Conservation (phyloP, 2,329 filamentous ascomycete genomes). For the Fusarium continuum region DNA sequence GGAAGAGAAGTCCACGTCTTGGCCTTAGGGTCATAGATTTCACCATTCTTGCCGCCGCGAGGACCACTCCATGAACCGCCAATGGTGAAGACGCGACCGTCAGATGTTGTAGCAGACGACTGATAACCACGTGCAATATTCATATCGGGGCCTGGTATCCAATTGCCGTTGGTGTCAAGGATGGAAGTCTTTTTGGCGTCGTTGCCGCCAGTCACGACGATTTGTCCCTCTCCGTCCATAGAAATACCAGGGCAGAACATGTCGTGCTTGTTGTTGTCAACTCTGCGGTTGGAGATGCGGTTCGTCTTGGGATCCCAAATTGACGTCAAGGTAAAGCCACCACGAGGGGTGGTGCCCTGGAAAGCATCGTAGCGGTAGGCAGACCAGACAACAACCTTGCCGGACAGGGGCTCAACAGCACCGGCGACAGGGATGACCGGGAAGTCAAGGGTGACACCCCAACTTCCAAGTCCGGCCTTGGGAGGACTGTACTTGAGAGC, state of each 20-base stretch:
- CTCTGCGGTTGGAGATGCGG: constrained; percentile 23
- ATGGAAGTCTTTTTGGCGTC: constrained; percentile 59
- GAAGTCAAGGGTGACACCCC: constrained; percentile 35
- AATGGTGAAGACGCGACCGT: constrained; percentile 33
- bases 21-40: constrained; percentile 28
- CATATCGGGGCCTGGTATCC: constrained; percentile 30
- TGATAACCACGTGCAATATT: constrained; percentile 31
- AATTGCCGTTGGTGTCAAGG: constrained; percentile 47
- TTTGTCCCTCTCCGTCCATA: constrained; percentile 57
- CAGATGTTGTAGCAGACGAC: constrained; percentile 27
- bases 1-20: constrained; percentile 22
- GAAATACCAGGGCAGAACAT: constrained; percentile 68
- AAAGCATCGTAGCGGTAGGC: constrained; percentile 33
- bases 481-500: constrained; percentile 27
- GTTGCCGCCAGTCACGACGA: constrained; percentile 65
- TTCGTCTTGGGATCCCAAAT: constrained; percentile 31
- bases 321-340: constrained; percentile 31
- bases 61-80: constrained; percentile 35
- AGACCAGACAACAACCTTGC: constrained; percentile 34
- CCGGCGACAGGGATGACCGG: constrained; percentile 34
- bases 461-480: constrained; percentile 20
- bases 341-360: constrained; percentile 21
- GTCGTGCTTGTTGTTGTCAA: constrained; percentile 58
- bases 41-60: constrained; percentile 28
- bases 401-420: constrained; percentile 29